Base-by-base conservation (phyloP, 495 filamentous ascomycete genomes). In the Daldinia loculata region DNA sequence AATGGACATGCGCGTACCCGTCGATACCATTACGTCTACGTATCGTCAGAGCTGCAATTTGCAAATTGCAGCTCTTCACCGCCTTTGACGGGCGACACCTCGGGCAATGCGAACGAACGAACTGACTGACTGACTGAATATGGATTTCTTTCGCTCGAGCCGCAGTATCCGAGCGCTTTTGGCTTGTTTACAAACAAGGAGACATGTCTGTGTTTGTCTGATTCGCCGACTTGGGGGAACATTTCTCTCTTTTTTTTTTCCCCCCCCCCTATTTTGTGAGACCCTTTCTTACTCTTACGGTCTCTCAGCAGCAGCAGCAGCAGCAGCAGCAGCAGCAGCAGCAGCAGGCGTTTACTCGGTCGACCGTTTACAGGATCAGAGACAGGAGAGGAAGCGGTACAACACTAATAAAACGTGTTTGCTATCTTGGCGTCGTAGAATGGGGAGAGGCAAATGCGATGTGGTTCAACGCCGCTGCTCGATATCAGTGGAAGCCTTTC, bases 111-210 rank as follows among this genome's bases (percentile, higher is more conserved):
- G 39, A 41, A 41, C 39, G 39, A n/a, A n/a, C n/a, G n/a, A n/a
- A 8, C n/a, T n/a, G 2, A 14, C 11, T 39, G 11, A 14, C 36
- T 45, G 3, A 29, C 27, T 22, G 14, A 5, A 17, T 11, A n/a
- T n/a, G n/a, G 7, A 9, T 45, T 48, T 48, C 19, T 24, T 22
- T 48, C 9, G 19, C 50, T 5, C 1, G 55, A 59, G 41, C 57
- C 57, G 57, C 57, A 32, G 15, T 32, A 53, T 41, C 56, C 48
- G 36, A 29, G 34, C 56, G 48, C 38, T 38, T 50, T 38, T 50
- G 50, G 8, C 38, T 41, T 15, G 38, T 48, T 22, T 48, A 48
- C 43, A 2, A 48, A 48, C 43, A 2, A 48, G 8, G 17, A 24
- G 43, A 2, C 9, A n/a, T 48, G 8, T 11, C 8, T 2, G 17